Evolutionary conservation across 192 early-diverging fungal genomes (phyloP).

Genomic region (Coemansia biformis): DNA sequence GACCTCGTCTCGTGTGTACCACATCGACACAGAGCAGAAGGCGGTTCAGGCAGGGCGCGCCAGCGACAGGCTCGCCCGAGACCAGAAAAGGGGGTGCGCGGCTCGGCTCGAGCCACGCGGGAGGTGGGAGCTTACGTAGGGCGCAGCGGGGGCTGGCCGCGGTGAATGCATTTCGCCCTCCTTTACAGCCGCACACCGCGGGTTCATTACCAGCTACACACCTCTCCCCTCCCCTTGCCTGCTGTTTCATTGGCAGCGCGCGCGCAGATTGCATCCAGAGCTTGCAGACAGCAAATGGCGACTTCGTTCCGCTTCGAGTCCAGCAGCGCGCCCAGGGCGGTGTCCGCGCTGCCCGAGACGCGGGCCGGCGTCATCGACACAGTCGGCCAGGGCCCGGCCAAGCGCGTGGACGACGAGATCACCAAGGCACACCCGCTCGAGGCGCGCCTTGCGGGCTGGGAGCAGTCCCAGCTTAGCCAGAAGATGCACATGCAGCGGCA

Average conservation of each 20-base stretch:
- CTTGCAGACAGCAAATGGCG: constrained; percentile 9
- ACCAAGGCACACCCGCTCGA: constrained; percentile 72
- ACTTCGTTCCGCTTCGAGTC: constrained; percentile 37
- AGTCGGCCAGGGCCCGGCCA: constrained; percentile 23
- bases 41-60: too few species aligned
- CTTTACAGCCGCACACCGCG: too few species aligned
- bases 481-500: constrained; percentile 76
- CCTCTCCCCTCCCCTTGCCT: background rate
- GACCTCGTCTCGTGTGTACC: constrained; percentile 15
- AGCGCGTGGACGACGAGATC: constrained; percentile 22
- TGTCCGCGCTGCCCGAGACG: constrained; percentile 27
- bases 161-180: too few species aligned
- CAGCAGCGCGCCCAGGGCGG: constrained; percentile 3
- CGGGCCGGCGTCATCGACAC: constrained; percentile 18
- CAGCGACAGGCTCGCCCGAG: too few species aligned
- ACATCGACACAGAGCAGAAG: constrained; percentile 6
- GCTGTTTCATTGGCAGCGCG: background rate
- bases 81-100: too few species aligned
- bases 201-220: too few species aligned
- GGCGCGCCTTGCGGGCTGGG: constrained; percentile 69
- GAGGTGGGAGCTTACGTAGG: too few species aligned
- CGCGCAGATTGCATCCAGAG: background rate
- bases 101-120: too few species aligned
- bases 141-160: too few species aligned
- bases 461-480: constrained; percentile 73